These are phyloP conservation scores for Fraxinus platypoda DNA, from an alignment of 305 asterid genomes.

Conservation along the genomic window DNA sequence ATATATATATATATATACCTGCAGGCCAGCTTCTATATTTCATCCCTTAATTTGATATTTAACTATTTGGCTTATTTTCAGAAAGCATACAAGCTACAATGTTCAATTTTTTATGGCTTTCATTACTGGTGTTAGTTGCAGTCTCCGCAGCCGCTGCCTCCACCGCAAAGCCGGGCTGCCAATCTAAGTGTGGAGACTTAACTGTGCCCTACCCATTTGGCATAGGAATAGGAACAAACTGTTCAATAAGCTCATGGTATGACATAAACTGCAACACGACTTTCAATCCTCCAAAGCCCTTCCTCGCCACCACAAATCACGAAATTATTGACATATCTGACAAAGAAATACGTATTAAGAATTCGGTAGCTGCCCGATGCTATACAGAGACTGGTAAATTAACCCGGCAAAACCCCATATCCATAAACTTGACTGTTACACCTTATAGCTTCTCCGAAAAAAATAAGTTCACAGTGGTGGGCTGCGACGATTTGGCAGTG, in stretches of 20 bases:
- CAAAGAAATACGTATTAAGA: conserved; percentile 16
- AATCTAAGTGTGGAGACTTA: conserved; percentile 19
- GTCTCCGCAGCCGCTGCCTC: background rate
- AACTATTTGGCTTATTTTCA: background rate
- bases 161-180: conserved; percentile 10
- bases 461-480: conserved; percentile 29
- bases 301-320: background rate
- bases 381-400: conserved; percentile 14
- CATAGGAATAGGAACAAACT: conserved; percentile 19
- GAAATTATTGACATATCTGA: conserved; percentile 25
- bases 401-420: background rate
- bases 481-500: conserved; percentile 28
- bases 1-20: background rate
- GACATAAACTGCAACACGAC: conserved; percentile 24
- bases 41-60: background rate
- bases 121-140: background rate
- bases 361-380: conserved; percentile 19
- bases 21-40: background rate
- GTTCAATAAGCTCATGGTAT: conserved; percentile 18
- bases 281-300: conserved; percentile 23
- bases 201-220: conserved; percentile 28
- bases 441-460: conserved; percentile 22
- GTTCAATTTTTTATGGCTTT: background rate
- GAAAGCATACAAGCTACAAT: background rate
- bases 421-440: background rate